These are phyloP conservation scores for Fusarium newnesense DNA, from an alignment of 2,329 filamentous ascomycete species.

Conservation along the genomic window DNA sequence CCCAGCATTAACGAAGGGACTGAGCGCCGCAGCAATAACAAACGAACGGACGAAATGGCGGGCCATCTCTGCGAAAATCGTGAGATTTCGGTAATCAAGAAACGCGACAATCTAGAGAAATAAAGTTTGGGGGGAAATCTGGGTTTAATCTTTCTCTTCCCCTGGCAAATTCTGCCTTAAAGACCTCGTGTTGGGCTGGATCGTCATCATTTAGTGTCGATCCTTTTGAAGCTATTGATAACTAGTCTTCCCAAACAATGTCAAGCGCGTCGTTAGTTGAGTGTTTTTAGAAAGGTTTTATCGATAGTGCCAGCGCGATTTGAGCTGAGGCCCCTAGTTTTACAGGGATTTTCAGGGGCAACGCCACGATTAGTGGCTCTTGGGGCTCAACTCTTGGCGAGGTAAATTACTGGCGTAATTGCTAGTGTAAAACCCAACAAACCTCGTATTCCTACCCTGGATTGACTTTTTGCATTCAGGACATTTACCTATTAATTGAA, in stretches of 20 bases:
- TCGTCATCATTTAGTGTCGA: neutral
- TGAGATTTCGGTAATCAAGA: neutral
- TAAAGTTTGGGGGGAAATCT: neutral
- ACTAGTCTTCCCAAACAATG: neutral
- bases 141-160: neutral
- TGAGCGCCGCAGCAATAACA: slow-evolving; percentile 4
- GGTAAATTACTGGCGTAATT: neutral
- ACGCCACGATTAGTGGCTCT: neutral
- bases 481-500: fast-evolving
- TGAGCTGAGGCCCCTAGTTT: neutral
- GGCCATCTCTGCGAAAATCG: slow-evolving; percentile 4
- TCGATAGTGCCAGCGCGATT: neutral
- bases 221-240: neutral
- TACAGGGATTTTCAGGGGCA: neutral
- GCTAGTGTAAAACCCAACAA: neutral
- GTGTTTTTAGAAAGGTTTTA: neutral
- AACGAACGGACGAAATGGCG: slow-evolving; percentile 23
- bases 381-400: neutral
- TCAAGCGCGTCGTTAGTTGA: neutral
- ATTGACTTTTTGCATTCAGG: neutral
- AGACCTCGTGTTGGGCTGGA: neutral
- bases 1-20: slow-evolving; percentile 9
- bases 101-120: neutral
- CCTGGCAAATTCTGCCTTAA: neutral
- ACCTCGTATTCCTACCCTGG: neutral